Percentiles rank a stretch among this genome's conserved stretches.
phyloP scores from a whole-genome alignment of 164 flowering plant species.

The Magnolia officinalis region DNA sequence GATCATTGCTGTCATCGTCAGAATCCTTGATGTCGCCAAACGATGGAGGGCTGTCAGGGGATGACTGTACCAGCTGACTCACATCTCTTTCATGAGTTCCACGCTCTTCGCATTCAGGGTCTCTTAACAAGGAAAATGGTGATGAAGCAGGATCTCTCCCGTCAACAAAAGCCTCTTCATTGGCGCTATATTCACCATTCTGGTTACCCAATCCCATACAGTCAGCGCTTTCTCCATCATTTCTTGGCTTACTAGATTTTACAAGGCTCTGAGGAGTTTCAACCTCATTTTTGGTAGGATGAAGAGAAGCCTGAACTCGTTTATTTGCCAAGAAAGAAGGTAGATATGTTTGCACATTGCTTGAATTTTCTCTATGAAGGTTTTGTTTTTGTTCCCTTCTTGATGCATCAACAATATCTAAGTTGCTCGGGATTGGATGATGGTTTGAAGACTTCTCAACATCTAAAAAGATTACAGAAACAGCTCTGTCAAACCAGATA shows the following conservation, averaged over 20 bases:
- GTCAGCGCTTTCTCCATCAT: neutral
- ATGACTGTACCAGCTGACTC: constrained; percentile 24
- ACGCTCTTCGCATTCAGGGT: constrained; percentile 1
- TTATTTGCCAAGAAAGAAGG: neutral
- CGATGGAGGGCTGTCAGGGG: constrained; percentile 54
- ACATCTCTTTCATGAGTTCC: constrained; percentile 18
- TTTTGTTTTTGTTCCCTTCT: constrained; percentile 2
- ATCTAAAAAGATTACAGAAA: constrained; percentile 10
- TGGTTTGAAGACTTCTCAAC: constrained; percentile 7
- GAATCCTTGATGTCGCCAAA: constrained; percentile 39
- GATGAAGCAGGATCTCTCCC: neutral
- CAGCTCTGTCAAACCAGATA: neutral
- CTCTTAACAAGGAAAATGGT: neutral
- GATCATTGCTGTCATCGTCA: constrained; percentile 37
- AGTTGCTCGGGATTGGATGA: neutral
- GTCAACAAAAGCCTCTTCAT: neutral
- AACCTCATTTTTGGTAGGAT: neutral
- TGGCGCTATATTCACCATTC: neutral
- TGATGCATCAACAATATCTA: neutral
- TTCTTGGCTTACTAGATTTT: neutral
- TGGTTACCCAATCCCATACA: neutral
- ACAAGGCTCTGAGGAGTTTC: neutral
- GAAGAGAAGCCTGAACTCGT: constrained; percentile 10
- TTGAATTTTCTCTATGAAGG: constrained; percentile 3
- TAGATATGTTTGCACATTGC: constrained; percentile 1